phyloP scores from a whole-genome alignment of 2,329 filamentous ascomycete species.

The Sporothrix brunneoviolacea region DNA sequence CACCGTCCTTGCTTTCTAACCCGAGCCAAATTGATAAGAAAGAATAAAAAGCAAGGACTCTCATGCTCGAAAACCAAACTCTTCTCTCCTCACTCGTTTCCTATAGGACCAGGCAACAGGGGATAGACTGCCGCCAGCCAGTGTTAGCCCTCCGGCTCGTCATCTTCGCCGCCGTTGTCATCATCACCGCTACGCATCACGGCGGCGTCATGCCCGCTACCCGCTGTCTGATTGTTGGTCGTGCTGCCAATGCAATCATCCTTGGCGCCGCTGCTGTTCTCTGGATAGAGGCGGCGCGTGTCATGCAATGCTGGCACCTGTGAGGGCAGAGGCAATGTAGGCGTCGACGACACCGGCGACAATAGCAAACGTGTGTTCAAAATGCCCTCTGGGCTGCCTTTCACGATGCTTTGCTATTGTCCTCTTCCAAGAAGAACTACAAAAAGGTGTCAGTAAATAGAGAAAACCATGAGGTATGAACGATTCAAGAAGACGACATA shows the following conservation, averaged over 20 bases:
- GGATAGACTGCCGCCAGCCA: slow-evolving; percentile 56
- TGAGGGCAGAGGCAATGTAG: not conserved
- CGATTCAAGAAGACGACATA: slow-evolving; percentile 47
- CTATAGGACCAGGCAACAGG: slow-evolving; percentile 58
- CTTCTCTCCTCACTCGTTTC: slow-evolving; percentile 14
- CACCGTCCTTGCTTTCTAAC: slow-evolving; percentile 21
- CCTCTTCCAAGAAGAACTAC: slow-evolving; percentile 92
- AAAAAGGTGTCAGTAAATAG: slow-evolving; percentile 11
- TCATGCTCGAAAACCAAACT: too few species aligned
- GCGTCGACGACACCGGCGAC: not conserved
- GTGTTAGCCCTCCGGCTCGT: slow-evolving; percentile 58
- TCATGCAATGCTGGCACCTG: slow-evolving; percentile 8
- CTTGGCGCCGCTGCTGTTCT: slow-evolving; percentile 24
- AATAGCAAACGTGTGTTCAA: not conserved
- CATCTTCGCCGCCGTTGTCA: slow-evolving; percentile 52
- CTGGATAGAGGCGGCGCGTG: slow-evolving; percentile 7
- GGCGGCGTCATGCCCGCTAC: not conserved
- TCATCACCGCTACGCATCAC: not conserved
- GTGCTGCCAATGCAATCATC: slow-evolving; percentile 18
- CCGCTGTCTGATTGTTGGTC: not conserved
- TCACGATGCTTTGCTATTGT: slow-evolving; percentile 51
- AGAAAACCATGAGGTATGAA: too few species aligned
- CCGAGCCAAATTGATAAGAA: too few species aligned
- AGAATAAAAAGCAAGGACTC: too few species aligned
- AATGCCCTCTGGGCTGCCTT: slow-evolving; percentile 47